Conservation (phyloP, 257 asterid genomes). For the Scutellaria baicalensis region DNA sequence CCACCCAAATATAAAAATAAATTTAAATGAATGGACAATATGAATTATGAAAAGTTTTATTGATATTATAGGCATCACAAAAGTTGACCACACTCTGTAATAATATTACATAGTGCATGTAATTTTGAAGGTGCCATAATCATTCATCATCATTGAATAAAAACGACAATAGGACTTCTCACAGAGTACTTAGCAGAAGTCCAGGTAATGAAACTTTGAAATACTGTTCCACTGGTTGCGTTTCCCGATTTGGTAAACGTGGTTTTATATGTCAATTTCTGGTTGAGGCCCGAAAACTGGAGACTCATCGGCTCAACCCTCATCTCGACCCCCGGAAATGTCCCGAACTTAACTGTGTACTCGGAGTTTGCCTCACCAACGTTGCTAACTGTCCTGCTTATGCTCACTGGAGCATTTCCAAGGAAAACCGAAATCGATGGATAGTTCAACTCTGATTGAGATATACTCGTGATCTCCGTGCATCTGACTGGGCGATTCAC, state of each 20-base stretch:
- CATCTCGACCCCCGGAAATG: slow-evolving; percentile 20
- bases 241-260: slow-evolving; percentile 10
- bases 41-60: too few species aligned
- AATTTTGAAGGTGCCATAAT: too few species aligned
- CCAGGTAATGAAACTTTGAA: slow-evolving; percentile 30
- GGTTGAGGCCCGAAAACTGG: slow-evolving; percentile 15
- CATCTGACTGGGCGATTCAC: slow-evolving; percentile 19
- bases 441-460: slow-evolving; percentile 29
- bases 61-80: too few species aligned
- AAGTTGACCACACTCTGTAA: too few species aligned
- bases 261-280: slow-evolving; percentile 24
- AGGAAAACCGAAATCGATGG: slow-evolving; percentile 34
- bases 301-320: slow-evolving; percentile 22
- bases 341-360: slow-evolving; percentile 11
- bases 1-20: too few species aligned
- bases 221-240: not conserved
- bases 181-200: slow-evolving; percentile 9
- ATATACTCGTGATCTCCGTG: slow-evolving; percentile 1
- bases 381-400: slow-evolving; percentile 14
- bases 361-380: slow-evolving; percentile 8
- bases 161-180: slow-evolving; percentile 14
- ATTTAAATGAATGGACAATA: too few species aligned
- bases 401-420: slow-evolving; percentile 8
- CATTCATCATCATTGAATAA: too few species aligned
- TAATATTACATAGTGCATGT: too few species aligned